Evolutionary conservation across 192 early-diverging fungal genomes (phyloP), one percentile per base, ranked within the genome.

Genomic region (Allomyces macrogynus): DNA sequence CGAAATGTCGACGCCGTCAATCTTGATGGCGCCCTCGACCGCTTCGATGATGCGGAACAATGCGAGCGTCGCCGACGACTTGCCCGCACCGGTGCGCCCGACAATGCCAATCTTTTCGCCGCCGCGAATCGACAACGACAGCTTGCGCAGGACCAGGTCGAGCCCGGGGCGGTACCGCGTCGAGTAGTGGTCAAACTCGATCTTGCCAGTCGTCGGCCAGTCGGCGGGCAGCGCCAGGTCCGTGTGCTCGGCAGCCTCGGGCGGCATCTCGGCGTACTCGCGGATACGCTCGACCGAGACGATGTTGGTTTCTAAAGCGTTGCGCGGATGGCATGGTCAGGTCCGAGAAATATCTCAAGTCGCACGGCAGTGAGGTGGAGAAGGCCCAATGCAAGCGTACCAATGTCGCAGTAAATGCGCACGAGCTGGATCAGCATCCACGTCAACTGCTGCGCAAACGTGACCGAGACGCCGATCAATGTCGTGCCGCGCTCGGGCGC

Each of bases 401-500:
- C 91, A 61, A 93, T 87, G 69, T 93, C 89, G 60, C 87, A 89
- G 62, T 83, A 88, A 64, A 86, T 83, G 16, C 91, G 81, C 11
- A 95, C 83, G 74, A 87, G 82, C 92, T 88, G 92, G 70, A 89
- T 89, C 42, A 95, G 69, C 40, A 87, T 83, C 68, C 91, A 84
- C 4, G 92, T 90, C 57, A 90, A 80, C 23, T 77, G 76, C 0
- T 86, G 71, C 18, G 89, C 76, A 66, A 89, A 90, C 5, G 80
- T 81, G 5, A 88, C 76, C 23, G 80, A 72, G 60, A 86, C 63
- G 16, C 84, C 86, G 11, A 85, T 84, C 63, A 84, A 69, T 18
- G 25, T 67, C 8, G 49, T 57, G 49, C 49, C 49, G 11, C 76
- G 75, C 11, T 85, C 63, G 7, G 85, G 67, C 5, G 83, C 77